Conservation (phyloP, 768 basidiomycete genomes). For the Leccinum pellstonianum region DNA sequence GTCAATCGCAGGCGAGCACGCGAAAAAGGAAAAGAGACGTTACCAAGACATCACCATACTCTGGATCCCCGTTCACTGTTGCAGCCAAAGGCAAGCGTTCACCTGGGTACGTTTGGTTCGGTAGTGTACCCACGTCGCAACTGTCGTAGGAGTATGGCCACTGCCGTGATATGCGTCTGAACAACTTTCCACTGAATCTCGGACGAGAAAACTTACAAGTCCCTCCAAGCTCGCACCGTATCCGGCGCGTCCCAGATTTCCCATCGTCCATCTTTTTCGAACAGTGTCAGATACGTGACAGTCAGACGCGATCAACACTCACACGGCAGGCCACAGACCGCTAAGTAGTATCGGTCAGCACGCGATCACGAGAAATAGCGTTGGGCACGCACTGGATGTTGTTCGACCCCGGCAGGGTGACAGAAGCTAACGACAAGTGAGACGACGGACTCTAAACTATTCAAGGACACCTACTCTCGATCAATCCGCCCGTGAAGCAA, state of each 20-base stretch:
- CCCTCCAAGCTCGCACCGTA: constrained; percentile 61
- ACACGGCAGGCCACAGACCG: constrained; percentile 51
- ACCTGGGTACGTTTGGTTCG: constrained; percentile 64
- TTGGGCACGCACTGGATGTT: constrained; percentile 32
- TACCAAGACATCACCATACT: constrained; percentile 27
- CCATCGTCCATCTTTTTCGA: constrained; percentile 49
- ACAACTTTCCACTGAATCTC: constrained; percentile 1
- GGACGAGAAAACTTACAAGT: constrained; percentile 44
- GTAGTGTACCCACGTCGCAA: constrained; percentile 77
- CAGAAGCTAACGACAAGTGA: constrained; percentile 30
- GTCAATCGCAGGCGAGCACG: constrained; percentile 2
- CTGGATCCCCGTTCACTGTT: constrained; percentile 38
- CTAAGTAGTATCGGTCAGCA: constrained; percentile 22
- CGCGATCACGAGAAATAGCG: background rate
- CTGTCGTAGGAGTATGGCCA: constrained; percentile 58
- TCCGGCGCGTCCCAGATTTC: constrained; percentile 50
- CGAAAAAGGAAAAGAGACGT: constrained; percentile 1
- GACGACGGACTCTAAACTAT: background rate
- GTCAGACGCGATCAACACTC: constrained; percentile 9
- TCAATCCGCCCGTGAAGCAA: constrained; percentile 77
- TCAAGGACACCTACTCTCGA: constrained; percentile 41
- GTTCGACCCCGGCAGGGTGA: constrained; percentile 42
- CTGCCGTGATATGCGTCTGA: constrained; percentile 17
- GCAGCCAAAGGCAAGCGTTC: constrained; percentile 45
- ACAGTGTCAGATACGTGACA: constrained; percentile 8